Percentiles rank a stretch among this genome's conserved stretches.
phyloP scores from a whole-genome alignment of 371 early-diverging fungal genomes.

The Mucor velutinosus region DNA sequence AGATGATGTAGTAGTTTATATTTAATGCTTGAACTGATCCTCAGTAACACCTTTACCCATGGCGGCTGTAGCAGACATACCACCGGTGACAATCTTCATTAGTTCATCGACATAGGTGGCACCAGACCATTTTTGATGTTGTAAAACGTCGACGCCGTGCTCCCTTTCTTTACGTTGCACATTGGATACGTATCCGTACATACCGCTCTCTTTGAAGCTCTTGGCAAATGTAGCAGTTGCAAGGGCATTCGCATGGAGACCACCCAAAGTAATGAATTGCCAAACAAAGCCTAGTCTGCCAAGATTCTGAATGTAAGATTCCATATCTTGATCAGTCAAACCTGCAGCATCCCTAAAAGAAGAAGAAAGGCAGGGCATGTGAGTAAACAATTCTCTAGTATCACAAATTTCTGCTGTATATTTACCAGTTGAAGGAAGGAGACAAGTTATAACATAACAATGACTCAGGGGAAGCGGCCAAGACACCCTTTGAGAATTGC shows the following conservation, averaged over 20 bases:
- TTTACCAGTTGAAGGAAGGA: constrained; percentile 98
- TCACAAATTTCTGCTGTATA: neutral
- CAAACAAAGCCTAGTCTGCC: constrained; percentile 95
- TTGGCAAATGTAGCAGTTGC: constrained; percentile 88
- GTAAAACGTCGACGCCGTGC: constrained; percentile 90
- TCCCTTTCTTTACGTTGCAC: constrained; percentile 95
- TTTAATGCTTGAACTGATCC: constrained; percentile 64
- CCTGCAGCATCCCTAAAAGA: constrained; percentile 79
- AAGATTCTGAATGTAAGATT: constrained; percentile 77
- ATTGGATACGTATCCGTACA: constrained; percentile 94
- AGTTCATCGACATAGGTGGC: constrained; percentile 93
- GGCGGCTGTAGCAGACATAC: constrained; percentile 95
- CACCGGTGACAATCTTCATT: constrained; percentile 92
- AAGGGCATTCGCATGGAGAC: constrained; percentile 93
- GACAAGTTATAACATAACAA: constrained; percentile 95
- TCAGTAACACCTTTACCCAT: constrained; percentile 95
- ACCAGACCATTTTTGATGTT: constrained; percentile 99
- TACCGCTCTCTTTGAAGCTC: constrained; percentile 87
- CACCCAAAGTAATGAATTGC: constrained; percentile 98
- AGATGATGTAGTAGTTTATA: neutral
- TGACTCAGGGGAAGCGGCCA: constrained; percentile 55
- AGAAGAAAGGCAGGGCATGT: neutral
- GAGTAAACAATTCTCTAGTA: neutral
- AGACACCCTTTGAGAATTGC: constrained; percentile 89
- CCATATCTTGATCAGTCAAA: constrained; percentile 89